Evolutionary conservation across 1,284 basidiomycete genomes (phyloP).

Genomic region (Microbotryum scabiosae): DNA sequence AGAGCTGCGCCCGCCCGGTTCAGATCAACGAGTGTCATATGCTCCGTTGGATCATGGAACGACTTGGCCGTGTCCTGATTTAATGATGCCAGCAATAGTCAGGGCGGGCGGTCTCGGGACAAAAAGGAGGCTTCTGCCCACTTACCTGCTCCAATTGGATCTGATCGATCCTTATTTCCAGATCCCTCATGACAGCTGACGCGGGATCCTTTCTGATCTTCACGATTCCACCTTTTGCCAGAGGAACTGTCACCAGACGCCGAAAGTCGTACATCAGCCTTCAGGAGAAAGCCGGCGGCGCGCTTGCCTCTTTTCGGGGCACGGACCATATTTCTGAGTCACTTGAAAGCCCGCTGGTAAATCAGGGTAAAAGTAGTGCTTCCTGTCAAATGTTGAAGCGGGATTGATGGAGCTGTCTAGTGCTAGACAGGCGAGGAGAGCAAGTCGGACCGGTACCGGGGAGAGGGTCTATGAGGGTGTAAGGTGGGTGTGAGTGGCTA

Average conservation of each 20-base stretch:
- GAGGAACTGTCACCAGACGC: slow-evolving; percentile 51
- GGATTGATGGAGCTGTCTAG: slow-evolving; percentile 56
- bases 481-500: neutral
- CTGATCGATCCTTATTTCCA: slow-evolving; percentile 71
- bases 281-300: too few species aligned
- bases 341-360: slow-evolving; percentile 93
- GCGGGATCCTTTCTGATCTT: slow-evolving; percentile 40
- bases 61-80: slow-evolving; percentile 89
- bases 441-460: slow-evolving; percentile 67
- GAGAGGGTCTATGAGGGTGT: slow-evolving; percentile 56
- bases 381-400: slow-evolving; percentile 64
- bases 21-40: slow-evolving; percentile 66
- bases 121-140: neutral
- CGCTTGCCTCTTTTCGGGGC: neutral
- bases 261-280: neutral
- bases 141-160: slow-evolving; percentile 89
- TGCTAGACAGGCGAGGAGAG: slow-evolving; percentile 72
- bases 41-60: slow-evolving; percentile 52
- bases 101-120: neutral
- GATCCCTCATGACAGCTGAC: neutral
- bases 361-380: slow-evolving; percentile 98
- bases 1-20: slow-evolving; percentile 83
- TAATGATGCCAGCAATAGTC: neutral
- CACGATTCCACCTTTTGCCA: slow-evolving; percentile 64
- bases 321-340: slow-evolving; percentile 80